phyloP scores from a whole-genome alignment of 2,329 filamentous ascomycete species.

The Rhytidhysteron rufulum region DNA sequence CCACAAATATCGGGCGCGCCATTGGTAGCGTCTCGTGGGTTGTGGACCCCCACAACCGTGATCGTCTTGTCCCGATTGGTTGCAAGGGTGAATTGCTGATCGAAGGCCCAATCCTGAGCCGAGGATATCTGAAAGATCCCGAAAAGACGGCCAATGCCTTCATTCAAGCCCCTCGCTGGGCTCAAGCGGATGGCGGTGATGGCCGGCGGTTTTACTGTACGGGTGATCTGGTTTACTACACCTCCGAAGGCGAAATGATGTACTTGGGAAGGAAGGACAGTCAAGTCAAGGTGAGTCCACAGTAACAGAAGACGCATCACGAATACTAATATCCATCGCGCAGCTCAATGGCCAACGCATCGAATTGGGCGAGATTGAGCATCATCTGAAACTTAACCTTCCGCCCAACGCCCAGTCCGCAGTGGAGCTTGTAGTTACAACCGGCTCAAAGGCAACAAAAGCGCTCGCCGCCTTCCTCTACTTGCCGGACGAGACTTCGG shows the following conservation, averaged over 20 bases:
- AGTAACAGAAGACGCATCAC: neutral
- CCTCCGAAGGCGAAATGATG: conserved; percentile 29
- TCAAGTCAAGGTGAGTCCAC: conserved; percentile 27
- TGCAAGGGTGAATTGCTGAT: conserved; percentile 31
- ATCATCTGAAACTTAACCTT: conserved; percentile 37
- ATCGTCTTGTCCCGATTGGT: conserved; percentile 29
- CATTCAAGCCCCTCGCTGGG: conserved; percentile 27
- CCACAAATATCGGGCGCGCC: conserved; percentile 30
- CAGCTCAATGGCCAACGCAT: conserved; percentile 44
- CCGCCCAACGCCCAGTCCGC: conserved; percentile 37
- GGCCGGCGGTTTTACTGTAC: conserved; percentile 27
- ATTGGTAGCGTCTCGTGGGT: conserved; percentile 30
- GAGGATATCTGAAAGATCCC: conserved; percentile 30
- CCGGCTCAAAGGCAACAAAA: conserved; percentile 20
- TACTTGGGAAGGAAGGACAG: conserved; percentile 33
- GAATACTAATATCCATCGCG: neutral
- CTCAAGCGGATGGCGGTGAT: conserved; percentile 3
- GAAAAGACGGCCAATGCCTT: conserved; percentile 28
- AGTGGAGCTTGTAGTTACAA: conserved; percentile 38
- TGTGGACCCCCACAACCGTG: conserved; percentile 25
- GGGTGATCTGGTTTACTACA: conserved; percentile 31
- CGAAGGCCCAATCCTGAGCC: conserved; percentile 31
- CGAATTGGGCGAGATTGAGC: conserved; percentile 45
- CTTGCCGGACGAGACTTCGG: conserved; percentile 10
- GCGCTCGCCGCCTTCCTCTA: conserved; percentile 28